Evolutionary conservation across 306 rosid species (phyloP).

Genomic region (Arachis hypogaea): DNA sequence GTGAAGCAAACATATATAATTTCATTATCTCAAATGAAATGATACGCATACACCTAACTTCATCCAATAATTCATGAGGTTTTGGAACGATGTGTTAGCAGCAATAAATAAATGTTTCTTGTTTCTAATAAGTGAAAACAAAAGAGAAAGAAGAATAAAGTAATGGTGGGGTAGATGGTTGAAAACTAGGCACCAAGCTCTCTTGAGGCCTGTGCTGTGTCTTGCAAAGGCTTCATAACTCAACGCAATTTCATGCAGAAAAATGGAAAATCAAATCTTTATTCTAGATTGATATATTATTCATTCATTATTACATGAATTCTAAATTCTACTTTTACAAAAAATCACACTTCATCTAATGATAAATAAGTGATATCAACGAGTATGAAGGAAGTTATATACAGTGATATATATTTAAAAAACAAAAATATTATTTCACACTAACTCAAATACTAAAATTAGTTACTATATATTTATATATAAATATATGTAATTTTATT

Average conservation of each 20-base stretch:
- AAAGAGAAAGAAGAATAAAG: slow-evolving; percentile 6
- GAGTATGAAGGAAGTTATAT: no score
- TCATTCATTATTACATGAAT: no score
- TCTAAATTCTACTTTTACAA: no score
- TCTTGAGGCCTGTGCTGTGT: slow-evolving; percentile 10
- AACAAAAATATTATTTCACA: no score
- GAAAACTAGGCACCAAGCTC: slow-evolving; percentile 28
- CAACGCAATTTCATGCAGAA: not conserved
- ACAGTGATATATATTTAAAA: no score
- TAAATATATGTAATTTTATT: no score
- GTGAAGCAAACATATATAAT: not conserved
- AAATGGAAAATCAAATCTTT: not conserved
- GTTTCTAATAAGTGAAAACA: slow-evolving; percentile 5
- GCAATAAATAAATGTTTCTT: not conserved
- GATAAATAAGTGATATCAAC: no score
- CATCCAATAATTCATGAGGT: not conserved
- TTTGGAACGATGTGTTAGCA: slow-evolving; percentile 15
- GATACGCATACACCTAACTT: not conserved
- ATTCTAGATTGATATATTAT: no score
- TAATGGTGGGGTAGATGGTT: slow-evolving; percentile 14
- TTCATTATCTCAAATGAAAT: no score
- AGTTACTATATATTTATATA: no score
- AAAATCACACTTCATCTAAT: no score
- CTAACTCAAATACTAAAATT: no score
- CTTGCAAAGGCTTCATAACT: slow-evolving; percentile 37